Conservation (phyloP, 2,329 filamentous ascomycete genomes). For the Cordyceps tenuipes region DNA sequence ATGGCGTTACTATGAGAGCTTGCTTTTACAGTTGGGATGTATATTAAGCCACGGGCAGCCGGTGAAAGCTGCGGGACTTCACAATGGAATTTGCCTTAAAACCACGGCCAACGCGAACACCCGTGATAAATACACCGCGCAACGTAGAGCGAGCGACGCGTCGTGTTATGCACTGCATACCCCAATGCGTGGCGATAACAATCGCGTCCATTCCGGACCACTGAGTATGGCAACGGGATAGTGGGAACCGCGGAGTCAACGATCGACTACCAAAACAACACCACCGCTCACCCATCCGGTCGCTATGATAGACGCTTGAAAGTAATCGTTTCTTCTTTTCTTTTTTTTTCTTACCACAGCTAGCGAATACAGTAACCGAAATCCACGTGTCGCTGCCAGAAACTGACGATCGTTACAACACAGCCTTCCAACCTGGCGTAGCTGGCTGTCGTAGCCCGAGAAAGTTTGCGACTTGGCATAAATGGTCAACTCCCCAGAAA, state of each 20-base stretch:
- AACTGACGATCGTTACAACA: constrained; percentile 18
- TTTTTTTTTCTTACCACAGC: too few species aligned
- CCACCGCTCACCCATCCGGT: too few species aligned
- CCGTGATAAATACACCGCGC: background rate
- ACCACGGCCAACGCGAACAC: background rate
- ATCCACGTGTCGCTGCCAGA: background rate
- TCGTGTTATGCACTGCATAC: too few species aligned
- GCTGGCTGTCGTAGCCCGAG: constrained; percentile 23
- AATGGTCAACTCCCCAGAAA: constrained; percentile 33
- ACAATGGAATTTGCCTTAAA: constrained; percentile 23
- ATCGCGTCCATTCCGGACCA: too few species aligned
- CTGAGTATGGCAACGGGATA: too few species aligned
- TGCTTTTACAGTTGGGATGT: constrained; percentile 33
- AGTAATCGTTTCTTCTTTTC: too few species aligned
- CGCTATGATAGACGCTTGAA: too few species aligned
- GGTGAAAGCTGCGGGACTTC: constrained; percentile 25
- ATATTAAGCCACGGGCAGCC: constrained; percentile 32
- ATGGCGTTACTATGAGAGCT: constrained; percentile 37
- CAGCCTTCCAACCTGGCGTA: constrained; percentile 24
- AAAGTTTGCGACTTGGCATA: constrained; percentile 28
- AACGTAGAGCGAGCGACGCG: too few species aligned
- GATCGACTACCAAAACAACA: too few species aligned
- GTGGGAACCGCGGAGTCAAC: too few species aligned
- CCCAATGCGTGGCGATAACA: too few species aligned
- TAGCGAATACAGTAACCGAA: background rate